phyloP scores from a whole-genome alignment of 495 filamentous ascomycete genomes.

The Penicillium pulvis region DNA sequence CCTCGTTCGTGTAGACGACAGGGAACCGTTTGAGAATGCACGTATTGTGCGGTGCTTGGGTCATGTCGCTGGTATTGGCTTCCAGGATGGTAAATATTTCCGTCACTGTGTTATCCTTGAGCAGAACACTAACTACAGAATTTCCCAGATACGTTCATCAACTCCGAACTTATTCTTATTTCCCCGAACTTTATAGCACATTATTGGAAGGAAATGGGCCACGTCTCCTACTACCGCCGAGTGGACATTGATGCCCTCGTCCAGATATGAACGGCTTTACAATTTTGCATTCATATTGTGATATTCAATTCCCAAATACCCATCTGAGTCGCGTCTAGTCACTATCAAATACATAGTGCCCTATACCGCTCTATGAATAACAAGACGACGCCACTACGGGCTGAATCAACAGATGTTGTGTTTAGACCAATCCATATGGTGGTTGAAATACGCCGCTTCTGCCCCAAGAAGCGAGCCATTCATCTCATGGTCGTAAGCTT shows the following conservation, averaged over 20 bases:
- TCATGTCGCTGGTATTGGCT: conserved; percentile 74
- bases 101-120: not conserved
- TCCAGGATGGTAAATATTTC: conserved; percentile 63
- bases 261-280: conserved; percentile 51
- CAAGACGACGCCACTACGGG: not conserved
- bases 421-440: not conserved
- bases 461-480: not conserved
- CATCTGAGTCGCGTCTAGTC: not conserved
- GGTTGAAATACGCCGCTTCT: not conserved
- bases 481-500: not conserved
- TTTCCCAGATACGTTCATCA: conserved; percentile 65
- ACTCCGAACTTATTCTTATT: conserved; percentile 75
- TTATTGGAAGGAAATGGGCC: conserved; percentile 77
- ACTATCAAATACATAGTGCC: not conserved
- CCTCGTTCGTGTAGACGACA: conserved; percentile 59
- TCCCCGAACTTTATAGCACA: conserved; percentile 77
- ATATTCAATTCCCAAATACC: not conserved
- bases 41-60: conserved; percentile 74
- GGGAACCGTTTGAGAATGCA: conserved; percentile 70
- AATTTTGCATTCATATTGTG: not conserved
- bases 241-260: conserved; percentile 77
- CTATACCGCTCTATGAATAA: not conserved
- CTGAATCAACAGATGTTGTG: not conserved
- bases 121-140: not conserved
- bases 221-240: conserved; percentile 78